Percentiles rank a stretch among this genome's conserved stretches.
These are phyloP conservation scores for Lycium barbarum DNA, from an alignment of 257 asterid species.

Conservation along the genomic window DNA sequence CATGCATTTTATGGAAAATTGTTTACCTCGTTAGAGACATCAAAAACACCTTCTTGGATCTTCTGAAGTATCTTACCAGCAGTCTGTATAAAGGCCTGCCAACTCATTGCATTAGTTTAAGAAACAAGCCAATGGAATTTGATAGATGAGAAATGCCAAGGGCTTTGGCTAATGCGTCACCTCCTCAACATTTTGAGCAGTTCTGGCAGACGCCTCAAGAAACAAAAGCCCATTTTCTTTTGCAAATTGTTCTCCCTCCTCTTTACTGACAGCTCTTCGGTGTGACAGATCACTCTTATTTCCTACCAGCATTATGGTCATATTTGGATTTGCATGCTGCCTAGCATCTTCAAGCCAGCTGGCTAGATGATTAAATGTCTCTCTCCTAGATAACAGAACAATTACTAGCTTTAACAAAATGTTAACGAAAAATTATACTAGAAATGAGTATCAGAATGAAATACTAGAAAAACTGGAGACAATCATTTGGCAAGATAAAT, in stretches of 20 bases:
- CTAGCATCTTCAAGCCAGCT: slow-evolving; percentile 89
- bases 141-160: background rate
- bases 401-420: slow-evolving; percentile 6
- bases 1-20: background rate
- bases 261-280: slow-evolving; percentile 79
- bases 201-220: slow-evolving; percentile 80
- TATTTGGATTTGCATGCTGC: slow-evolving; percentile 83
- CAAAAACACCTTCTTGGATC: slow-evolving; percentile 76
- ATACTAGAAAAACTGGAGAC: slow-evolving; percentile 15
- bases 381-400: slow-evolving; percentile 52
- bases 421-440: slow-evolving; percentile 5
- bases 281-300: slow-evolving; percentile 81
- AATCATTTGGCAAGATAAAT: background rate
- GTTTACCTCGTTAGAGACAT: slow-evolving; percentile 75
- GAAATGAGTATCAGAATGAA: slow-evolving; percentile 14
- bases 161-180: slow-evolving; percentile 36
- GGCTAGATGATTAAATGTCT: slow-evolving; percentile 81
- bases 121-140: background rate
- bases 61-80: slow-evolving; percentile 75
- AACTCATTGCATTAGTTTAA: background rate
- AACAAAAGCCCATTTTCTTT: slow-evolving; percentile 77
- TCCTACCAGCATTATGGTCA: slow-evolving; percentile 78
- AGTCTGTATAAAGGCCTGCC: slow-evolving; percentile 70
- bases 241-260: slow-evolving; percentile 91
- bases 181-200: slow-evolving; percentile 88